Evolutionary conservation across 2,329 filamentous ascomycete genomes (phyloP), one percentile per base, ranked within the genome.

Genomic region (Aspergillus aculeatinus): DNA sequence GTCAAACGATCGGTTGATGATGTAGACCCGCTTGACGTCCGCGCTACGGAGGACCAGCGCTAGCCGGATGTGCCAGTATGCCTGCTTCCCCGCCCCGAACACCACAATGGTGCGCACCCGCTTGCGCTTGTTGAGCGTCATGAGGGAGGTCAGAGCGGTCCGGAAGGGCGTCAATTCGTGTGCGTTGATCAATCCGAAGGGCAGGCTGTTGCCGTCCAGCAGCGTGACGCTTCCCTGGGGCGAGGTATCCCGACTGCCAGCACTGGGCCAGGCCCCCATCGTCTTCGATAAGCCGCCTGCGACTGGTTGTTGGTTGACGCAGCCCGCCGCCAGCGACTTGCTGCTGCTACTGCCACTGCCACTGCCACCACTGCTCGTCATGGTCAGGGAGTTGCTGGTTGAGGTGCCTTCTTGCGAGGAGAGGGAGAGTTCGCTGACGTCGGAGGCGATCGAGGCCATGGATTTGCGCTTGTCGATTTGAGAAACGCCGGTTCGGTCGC

Each of bases 11-110:
- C 90, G 87, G 70, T 93, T 96, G 72, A 96, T 88, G 69, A 97
- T 88, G 76, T 94, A 89, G 51, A 97, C 84, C 60, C 89, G 86
- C 68, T 88, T 87, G 67, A 96, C 88, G 21, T 91, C 90, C 50
- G 79, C 70, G 0, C 82, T 81, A 1, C 84, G 89, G 31, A 81
- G 70, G 53, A 95, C 82, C 64, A 98, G 82, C 0, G 93, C 89
- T 4, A 98, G 83, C 0, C 92, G 88, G 48, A 96, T 86, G 73
- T 97, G 94, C 93, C 93, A 98, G 79, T 94, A 96, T 12, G 94
- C 94, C 79, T 97, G 93, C 67, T 89, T 87, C 50, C 94, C 94
- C 35, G 89, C 88, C 25, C 94, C 94, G 73, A 97, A 98, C 56
- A 96, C 89, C 14, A 89, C 88, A 11, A 97, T 72, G 14, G 88